Base-by-base conservation (phyloP, 169 alveolate species). In the Babesia caballi region DNA sequence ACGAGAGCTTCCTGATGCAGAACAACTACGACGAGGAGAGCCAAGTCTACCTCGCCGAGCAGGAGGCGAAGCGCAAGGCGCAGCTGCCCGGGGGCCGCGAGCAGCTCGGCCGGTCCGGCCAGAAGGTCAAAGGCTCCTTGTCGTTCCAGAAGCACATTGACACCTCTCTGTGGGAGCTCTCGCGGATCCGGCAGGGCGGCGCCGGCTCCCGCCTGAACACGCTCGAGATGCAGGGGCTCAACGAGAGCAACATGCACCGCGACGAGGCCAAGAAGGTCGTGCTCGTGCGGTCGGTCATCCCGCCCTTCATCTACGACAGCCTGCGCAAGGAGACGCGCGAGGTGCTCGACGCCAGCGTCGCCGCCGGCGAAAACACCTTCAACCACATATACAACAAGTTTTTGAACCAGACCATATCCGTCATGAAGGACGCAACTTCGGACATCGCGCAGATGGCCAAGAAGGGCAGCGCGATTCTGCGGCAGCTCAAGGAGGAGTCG, bases 401-500 rank as follows among this genome's bases (percentile, higher is more conserved):
- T 66, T 80, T 76, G 46, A 86, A 41, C 75, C 93, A 69, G 65
- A 76, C 63, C 56, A 72, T 81, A 0, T 75, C 80, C 19, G 95
- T 97, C 2, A 98, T 97, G 14, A 96, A 96, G 84, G 99, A 97
- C 72, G 97, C 94, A 11, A 95, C 97, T 23, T 94, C 98, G 36
- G 99, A 98, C 86, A 94, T 98, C 88, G 99, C 98, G 32, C 90
- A 90, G 56, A 74, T 97, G 71, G 99, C 99, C 27, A 96, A 96
- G 91, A 93, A 95, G 76, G 99, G 99, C 33, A 93, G 98, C 47
- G 85, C 85, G 53, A 90, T 95, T n/a, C 82, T 96, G 67, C 92
- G 90, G 61, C 73, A 84, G 50, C 89, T 96, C 52, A 92, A 98
- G 87, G 98, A 94, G 63, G 94, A 92, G 83, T 90, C 93, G 57